Percentiles rank a stretch among this genome's conserved stretches.
phyloP scores from a whole-genome alignment of 2,329 filamentous ascomycete genomes.

The Leptographium lundbergii region DNA sequence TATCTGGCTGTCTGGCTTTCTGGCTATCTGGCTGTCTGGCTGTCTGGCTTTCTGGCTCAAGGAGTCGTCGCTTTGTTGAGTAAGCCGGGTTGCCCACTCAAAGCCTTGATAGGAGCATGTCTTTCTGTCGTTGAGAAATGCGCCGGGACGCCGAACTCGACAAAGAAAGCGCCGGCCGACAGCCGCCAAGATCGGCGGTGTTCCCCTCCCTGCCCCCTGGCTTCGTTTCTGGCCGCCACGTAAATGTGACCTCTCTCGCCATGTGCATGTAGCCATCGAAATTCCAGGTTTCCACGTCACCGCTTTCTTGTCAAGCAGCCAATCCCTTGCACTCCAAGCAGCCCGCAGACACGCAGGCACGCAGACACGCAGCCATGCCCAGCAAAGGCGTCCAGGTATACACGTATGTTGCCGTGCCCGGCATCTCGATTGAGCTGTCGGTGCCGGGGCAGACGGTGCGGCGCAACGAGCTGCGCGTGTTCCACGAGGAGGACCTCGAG shows the following conservation, averaged over 20 bases:
- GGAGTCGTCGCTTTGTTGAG: too few relatives aligned
- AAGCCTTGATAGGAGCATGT: too few relatives aligned
- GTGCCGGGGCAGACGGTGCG: conserved; percentile 26
- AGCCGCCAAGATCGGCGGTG: background rate
- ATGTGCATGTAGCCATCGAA: background rate
- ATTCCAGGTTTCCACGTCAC: background rate
- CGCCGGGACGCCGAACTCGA: background rate
- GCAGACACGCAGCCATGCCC: conserved; percentile 20
- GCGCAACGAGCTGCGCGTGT: conserved; percentile 20
- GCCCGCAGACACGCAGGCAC: conserved; percentile 13
- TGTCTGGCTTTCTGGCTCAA: too few relatives aligned
- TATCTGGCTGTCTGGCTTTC: too few relatives aligned
- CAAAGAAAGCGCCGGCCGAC: too few relatives aligned
- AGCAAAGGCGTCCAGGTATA: conserved; percentile 27
- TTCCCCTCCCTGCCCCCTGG: background rate
- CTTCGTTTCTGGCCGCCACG: background rate
- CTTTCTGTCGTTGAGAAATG: too few relatives aligned
- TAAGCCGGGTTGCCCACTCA: too few relatives aligned
- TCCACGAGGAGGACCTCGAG: conserved; percentile 28
- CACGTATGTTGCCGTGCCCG: conserved; percentile 26
- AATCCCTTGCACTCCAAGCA: background rate
- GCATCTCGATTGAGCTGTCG: conserved; percentile 28
- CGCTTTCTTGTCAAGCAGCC: background rate
- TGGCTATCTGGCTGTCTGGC: too few relatives aligned
- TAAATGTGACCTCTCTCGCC: background rate